Conservation (phyloP, 441 rosid genomes). For the Pelargonium cotyledonis region DNA sequence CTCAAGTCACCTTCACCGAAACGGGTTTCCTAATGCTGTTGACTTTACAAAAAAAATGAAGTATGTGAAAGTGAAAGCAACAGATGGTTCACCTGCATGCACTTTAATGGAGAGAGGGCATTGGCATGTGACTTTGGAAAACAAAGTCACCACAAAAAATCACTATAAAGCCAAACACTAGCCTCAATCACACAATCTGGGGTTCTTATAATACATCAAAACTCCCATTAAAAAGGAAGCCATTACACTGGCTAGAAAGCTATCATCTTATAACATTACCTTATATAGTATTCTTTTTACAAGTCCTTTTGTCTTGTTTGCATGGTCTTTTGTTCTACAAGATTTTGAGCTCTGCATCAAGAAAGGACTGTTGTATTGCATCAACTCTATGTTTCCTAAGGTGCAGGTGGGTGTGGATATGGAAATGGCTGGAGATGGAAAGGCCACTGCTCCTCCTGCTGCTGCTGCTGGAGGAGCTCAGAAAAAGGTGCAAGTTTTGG, state of each 20-base stretch:
- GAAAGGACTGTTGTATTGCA: neutral
- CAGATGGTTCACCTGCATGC: neutral
- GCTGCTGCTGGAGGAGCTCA: neutral
- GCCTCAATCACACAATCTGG: neutral
- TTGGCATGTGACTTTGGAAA: neutral
- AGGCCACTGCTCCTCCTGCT: neutral
- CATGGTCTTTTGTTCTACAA: neutral
- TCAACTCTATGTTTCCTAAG: neutral
- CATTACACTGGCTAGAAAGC: neutral
- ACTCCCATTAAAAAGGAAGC: neutral
- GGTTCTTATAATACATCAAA: neutral
- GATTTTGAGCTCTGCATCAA: neutral
- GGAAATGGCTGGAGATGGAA: conserved; percentile 3
- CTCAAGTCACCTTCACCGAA: conserved; percentile 1
- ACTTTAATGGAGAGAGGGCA: neutral
- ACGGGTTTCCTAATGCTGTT: conserved; percentile 7
- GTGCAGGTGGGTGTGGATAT: conserved; percentile 5
- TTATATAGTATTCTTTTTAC: neutral
- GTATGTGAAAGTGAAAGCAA: conserved; percentile 6
- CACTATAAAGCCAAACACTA: conserved; percentile 6
- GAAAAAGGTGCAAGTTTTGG: conserved; percentile 22
- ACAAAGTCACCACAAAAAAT: neutral
- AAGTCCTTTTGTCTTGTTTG: neutral
- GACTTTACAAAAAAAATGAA: neutral
- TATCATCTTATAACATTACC: neutral